A percentile compares a stretch with the other conserved stretches of the same genome.
These are phyloP conservation scores for Helenozyma baotianmanensis DNA, from an alignment of 805 yeast species.

Conservation along the genomic window DNA sequence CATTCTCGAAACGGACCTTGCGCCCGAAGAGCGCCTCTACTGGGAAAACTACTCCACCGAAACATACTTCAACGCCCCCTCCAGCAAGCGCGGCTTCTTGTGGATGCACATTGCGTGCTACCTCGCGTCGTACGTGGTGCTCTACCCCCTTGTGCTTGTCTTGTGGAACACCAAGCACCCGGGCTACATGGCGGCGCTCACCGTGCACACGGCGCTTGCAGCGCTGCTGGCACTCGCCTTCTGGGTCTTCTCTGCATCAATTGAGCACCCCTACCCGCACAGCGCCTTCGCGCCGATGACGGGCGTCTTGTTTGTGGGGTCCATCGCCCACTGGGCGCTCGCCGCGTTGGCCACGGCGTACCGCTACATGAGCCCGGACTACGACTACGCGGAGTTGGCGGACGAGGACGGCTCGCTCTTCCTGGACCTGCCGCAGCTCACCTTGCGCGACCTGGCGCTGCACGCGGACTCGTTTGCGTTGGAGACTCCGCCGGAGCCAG, in stretches of 20 bases:
- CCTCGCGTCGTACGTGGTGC: slow-evolving; percentile 40
- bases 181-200: slow-evolving; percentile 27
- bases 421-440: slow-evolving; percentile 10
- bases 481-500: slow-evolving; percentile 9
- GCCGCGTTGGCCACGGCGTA: slow-evolving; percentile 49
- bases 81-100: slow-evolving; percentile 49
- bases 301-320: slow-evolving; percentile 50
- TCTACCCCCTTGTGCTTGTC: slow-evolving; percentile 68
- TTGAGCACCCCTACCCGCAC: slow-evolving; percentile 66
- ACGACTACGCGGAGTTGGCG: slow-evolving; percentile 12
- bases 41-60: slow-evolving; percentile 82
- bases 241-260: slow-evolving; percentile 53
- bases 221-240: slow-evolving; percentile 51
- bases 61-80: slow-evolving; percentile 56
- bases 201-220: slow-evolving; percentile 42
- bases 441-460: slow-evolving; percentile 12
- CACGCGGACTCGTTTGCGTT: slow-evolving; percentile 21
- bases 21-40: slow-evolving; percentile 66
- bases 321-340: slow-evolving; percentile 49
- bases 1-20: slow-evolving; percentile 59
- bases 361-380: slow-evolving; percentile 22
- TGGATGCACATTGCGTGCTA: slow-evolving; percentile 49
- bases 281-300: slow-evolving; percentile 71
- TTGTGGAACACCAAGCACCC: slow-evolving; percentile 55
- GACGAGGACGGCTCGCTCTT: slow-evolving; percentile 12